A percentile compares a stretch with the other conserved stretches of the same genome.
Conservation (phyloP, 116 monocot genomes). For the Trichopus zeylanicus region DNA sequence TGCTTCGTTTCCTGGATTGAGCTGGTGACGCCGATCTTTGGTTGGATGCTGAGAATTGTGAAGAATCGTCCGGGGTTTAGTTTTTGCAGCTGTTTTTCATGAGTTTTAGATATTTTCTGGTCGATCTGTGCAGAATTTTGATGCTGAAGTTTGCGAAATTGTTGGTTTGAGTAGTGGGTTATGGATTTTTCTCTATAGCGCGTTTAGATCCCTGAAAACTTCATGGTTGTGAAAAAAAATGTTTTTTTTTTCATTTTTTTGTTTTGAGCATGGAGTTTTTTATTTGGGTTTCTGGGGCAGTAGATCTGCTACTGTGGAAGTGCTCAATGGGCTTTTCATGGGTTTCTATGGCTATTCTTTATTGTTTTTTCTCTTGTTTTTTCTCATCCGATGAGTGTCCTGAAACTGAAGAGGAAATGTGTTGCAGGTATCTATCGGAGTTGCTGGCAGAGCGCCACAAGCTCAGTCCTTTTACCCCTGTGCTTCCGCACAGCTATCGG, state of each 20-base stretch:
- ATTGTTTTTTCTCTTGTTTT: background rate
- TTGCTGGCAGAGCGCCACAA: conserved; percentile 57
- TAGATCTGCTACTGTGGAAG: background rate
- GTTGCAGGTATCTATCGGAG: conserved; percentile 50
- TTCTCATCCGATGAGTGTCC: background rate
- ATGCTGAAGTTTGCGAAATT: background rate
- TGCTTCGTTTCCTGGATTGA: background rate
- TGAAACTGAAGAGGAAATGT: background rate
- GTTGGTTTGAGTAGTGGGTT: background rate
- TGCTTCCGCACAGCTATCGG: conserved; percentile 53
- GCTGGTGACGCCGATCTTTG: background rate
- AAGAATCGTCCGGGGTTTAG: background rate
- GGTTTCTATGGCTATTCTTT: background rate
- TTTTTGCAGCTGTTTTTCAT: background rate
- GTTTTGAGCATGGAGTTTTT: background rate
- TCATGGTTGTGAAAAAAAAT: background rate
- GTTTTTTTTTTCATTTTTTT: background rate
- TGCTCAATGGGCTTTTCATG: background rate
- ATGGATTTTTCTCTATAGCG: background rate
- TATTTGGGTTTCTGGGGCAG: background rate
- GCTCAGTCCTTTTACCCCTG: conserved; percentile 44
- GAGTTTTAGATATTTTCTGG: background rate
- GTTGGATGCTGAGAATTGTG: background rate
- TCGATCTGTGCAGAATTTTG: background rate
- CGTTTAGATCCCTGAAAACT: background rate